phyloP scores from a whole-genome alignment of 306 rosid genomes.

The Canavalia ensiformis region DNA sequence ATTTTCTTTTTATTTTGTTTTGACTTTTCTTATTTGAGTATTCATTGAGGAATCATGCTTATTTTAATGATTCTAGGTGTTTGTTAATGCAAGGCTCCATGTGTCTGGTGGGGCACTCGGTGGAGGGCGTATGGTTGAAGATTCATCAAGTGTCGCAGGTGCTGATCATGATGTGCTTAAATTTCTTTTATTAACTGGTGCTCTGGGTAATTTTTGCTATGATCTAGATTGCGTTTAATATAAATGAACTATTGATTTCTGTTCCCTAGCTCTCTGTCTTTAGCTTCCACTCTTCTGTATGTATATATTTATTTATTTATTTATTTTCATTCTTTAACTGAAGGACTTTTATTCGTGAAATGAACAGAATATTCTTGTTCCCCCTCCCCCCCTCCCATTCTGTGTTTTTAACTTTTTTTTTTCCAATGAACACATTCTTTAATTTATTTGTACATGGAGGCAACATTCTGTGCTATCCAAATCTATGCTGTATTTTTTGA shows the following conservation, averaged over 20 bases:
- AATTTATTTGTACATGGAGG: constrained; percentile 29
- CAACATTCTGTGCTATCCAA: constrained; percentile 18
- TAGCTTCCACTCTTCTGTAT: background rate
- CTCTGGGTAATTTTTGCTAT: background rate
- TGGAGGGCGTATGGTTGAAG: constrained; percentile 99
- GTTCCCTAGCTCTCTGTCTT: constrained; percentile 23
- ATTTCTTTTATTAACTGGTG: constrained; percentile 33
- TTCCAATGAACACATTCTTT: background rate
- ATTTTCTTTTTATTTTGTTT: constrained; percentile 42
- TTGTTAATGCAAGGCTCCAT: constrained; percentile 98
- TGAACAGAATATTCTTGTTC: background rate
- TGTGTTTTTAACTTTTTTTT: constrained; percentile 1
- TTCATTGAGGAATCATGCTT: constrained; percentile 51
- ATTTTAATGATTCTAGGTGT: constrained; percentile 71
- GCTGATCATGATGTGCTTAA: constrained; percentile 47
- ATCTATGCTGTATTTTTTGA: constrained; percentile 39
- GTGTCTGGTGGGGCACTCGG: constrained; percentile 99
- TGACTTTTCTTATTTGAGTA: constrained; percentile 24
- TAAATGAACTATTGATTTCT: constrained; percentile 22
- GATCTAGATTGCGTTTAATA: constrained; percentile 34
- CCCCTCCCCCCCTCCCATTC: background rate
- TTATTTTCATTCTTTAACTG: background rate
- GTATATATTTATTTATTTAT: background rate
- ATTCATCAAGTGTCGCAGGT: constrained; percentile 99
- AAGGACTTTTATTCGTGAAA: background rate